Conservation (phyloP, 139 green algal species). For the Chlorella sp. region DNA sequence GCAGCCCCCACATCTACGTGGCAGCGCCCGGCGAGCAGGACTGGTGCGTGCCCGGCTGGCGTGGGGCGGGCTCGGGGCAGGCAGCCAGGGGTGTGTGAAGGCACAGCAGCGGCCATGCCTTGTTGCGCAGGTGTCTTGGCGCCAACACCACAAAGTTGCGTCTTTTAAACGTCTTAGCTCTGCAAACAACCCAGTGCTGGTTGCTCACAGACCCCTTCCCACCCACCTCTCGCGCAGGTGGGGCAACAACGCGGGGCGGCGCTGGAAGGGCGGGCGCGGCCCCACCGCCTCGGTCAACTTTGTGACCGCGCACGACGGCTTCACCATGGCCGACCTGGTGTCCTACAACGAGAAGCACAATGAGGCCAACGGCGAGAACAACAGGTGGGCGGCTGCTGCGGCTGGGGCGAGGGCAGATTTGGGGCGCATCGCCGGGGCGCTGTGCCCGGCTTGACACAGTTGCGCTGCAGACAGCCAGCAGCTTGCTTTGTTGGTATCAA, state of each 20-base stretch:
- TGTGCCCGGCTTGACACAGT: too few species aligned
- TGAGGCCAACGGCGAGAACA: slow-evolving; percentile 88
- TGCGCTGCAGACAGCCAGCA: too few species aligned
- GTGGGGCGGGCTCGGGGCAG: neutral
- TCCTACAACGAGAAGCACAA: slow-evolving; percentile 99
- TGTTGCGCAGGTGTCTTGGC: too few species aligned
- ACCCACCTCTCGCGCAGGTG: slow-evolving; percentile 59
- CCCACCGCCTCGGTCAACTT: slow-evolving; percentile 95
- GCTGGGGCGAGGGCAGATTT: too few species aligned
- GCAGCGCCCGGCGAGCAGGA: slow-evolving; percentile 54
- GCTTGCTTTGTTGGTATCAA: too few species aligned
- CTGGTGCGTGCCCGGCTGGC: slow-evolving; percentile 42
- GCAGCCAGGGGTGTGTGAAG: too few species aligned
- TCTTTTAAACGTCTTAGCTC: too few species aligned
- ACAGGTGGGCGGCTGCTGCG: slow-evolving; percentile 42
- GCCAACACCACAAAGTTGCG: too few species aligned
- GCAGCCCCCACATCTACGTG: slow-evolving; percentile 84
- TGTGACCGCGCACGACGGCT: slow-evolving; percentile 97
- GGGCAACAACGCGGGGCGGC: slow-evolving; percentile 76
- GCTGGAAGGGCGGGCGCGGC: slow-evolving; percentile 76
- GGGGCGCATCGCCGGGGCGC: too few species aligned
- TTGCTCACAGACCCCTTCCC: neutral
- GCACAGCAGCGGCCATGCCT: neutral
- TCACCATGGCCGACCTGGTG: slow-evolving; percentile 94
- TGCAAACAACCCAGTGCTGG: too few species aligned